These are phyloP conservation scores for Fusarium multiceps DNA, from an alignment of 2,329 filamentous ascomycete species.

Conservation along the genomic window DNA sequence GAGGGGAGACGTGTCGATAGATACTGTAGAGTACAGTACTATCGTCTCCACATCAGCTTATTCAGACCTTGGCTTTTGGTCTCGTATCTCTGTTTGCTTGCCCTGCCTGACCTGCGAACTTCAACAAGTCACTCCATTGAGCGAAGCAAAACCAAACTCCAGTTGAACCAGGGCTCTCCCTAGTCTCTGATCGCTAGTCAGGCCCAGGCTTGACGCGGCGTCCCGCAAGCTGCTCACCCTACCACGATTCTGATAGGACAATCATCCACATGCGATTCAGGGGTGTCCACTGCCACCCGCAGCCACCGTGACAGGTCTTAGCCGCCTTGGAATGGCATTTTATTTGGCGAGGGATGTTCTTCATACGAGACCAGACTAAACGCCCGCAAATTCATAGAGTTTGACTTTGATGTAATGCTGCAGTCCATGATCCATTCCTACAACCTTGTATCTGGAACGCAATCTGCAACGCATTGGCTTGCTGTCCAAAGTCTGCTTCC, in stretches of 20 bases:
- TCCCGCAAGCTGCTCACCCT: conserved; percentile 29
- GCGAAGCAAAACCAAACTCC: conserved; percentile 15
- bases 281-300: conserved; percentile 23
- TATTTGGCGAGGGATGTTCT: conserved; percentile 14
- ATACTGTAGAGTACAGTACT: background rate
- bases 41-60: conserved; percentile 36
- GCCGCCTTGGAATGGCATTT: conserved; percentile 9
- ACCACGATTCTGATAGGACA: conserved; percentile 30
- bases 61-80: conserved; percentile 15
- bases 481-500: conserved; percentile 14
- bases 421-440: background rate
- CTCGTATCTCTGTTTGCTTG: conserved; percentile 12
- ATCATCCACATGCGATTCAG: conserved; percentile 26
- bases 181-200: conserved; percentile 10
- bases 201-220: conserved; percentile 25
- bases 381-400: conserved; percentile 23
- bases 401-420: conserved; percentile 15
- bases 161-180: conserved; percentile 15
- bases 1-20: conserved; percentile 35
- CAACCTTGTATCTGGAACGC: conserved; percentile 28
- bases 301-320: conserved; percentile 20
- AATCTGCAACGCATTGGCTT: conserved; percentile 13
- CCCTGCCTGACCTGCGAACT: conserved; percentile 4
- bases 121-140: conserved; percentile 12
- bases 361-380: conserved; percentile 3